Evolutionary conservation across 2,329 filamentous ascomycete species (phyloP).

Genomic region (Cordyceps militaris): DNA sequence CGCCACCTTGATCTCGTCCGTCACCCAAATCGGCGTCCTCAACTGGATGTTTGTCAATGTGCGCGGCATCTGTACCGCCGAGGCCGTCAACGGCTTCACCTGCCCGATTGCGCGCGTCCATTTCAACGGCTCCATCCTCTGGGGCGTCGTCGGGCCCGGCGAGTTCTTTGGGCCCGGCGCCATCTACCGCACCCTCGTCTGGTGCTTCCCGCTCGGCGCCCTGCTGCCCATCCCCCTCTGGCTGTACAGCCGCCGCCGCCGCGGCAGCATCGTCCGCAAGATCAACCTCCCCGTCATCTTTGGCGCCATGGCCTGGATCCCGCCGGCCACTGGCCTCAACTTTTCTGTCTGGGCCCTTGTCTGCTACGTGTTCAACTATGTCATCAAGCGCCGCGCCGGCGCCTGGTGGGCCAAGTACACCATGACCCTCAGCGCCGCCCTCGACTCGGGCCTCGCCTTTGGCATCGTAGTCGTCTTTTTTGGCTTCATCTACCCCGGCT

Average conservation of each 20-base stretch:
- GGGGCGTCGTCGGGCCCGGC: constrained; percentile 77
- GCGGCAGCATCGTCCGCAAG: constrained; percentile 60
- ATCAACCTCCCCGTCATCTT: constrained; percentile 80
- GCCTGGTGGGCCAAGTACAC: constrained; percentile 90
- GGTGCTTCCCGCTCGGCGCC: constrained; percentile 74
- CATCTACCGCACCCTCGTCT: constrained; percentile 69
- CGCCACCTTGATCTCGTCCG: constrained; percentile 66
- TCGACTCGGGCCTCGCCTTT: constrained; percentile 77
- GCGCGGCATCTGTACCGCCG: constrained; percentile 65
- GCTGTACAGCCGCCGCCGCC: constrained; percentile 56
- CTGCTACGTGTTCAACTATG: constrained; percentile 77
- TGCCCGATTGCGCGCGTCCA: constrained; percentile 83
- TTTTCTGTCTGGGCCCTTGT: constrained; percentile 83
- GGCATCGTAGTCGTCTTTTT: constrained; percentile 82
- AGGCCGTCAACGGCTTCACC: constrained; percentile 80
- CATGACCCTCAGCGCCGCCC: constrained; percentile 76
- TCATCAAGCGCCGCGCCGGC: constrained; percentile 59
- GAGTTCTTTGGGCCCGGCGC: constrained; percentile 75
- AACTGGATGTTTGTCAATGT: constrained; percentile 88
- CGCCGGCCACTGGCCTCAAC: constrained; percentile 78
- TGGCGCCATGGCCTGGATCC: constrained; percentile 78
- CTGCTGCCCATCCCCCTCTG: constrained; percentile 68
- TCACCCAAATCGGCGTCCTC: constrained; percentile 76
- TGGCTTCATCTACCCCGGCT: constrained; percentile 74
- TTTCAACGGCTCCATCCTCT: constrained; percentile 84